Evolutionary conservation across 2,329 filamentous ascomycete species (phyloP).

Genomic region (Microdochium bolleyi): DNA sequence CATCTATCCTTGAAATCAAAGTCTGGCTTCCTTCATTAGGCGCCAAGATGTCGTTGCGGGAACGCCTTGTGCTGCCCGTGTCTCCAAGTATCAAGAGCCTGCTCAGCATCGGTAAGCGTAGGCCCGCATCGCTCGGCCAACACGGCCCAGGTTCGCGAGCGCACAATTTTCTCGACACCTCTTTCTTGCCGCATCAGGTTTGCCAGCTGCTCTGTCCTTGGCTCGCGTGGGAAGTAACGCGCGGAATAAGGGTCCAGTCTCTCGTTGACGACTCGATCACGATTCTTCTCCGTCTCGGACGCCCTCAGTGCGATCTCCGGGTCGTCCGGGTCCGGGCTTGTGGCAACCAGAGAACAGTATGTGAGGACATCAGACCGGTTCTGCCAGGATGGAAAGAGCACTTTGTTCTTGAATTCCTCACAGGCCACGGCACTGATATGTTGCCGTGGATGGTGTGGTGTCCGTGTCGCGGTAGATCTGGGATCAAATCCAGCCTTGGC

Average conservation of each 20-base stretch:
- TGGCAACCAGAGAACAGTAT: slow-evolving; percentile 85
- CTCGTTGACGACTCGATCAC: slow-evolving; percentile 75
- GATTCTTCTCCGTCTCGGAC: slow-evolving; percentile 60
- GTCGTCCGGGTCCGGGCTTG: slow-evolving; percentile 79
- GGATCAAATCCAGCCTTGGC: slow-evolving; percentile 69
- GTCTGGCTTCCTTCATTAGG: background rate
- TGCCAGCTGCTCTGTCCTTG: slow-evolving; percentile 73
- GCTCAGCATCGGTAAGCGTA: slow-evolving; percentile 51
- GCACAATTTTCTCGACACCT: slow-evolving; percentile 70
- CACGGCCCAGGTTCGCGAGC: slow-evolving; percentile 73
- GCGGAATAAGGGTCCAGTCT: slow-evolving; percentile 85
- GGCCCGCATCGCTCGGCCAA: slow-evolving; percentile 68
- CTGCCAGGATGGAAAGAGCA: slow-evolving; percentile 87
- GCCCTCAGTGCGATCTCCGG: slow-evolving; percentile 65
- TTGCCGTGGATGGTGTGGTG: slow-evolving; percentile 37
- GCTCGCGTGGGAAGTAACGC: slow-evolving; percentile 72
- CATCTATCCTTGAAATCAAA: background rate
- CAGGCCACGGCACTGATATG: slow-evolving; percentile 59
- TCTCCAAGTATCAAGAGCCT: slow-evolving; percentile 20
- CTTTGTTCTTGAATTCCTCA: slow-evolving; percentile 61
- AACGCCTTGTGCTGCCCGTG: slow-evolving; percentile 17
- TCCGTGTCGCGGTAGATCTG: slow-evolving; percentile 60
- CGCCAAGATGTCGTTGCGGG: slow-evolving; percentile 23
- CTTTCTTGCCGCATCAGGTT: slow-evolving; percentile 66
- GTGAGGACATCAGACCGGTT: slow-evolving; percentile 72